Percentiles rank a stretch among this genome's conserved stretches.
phyloP scores from a whole-genome alignment of 176 grass and related monocot species.

The Rhynchospora tenuis region DNA sequence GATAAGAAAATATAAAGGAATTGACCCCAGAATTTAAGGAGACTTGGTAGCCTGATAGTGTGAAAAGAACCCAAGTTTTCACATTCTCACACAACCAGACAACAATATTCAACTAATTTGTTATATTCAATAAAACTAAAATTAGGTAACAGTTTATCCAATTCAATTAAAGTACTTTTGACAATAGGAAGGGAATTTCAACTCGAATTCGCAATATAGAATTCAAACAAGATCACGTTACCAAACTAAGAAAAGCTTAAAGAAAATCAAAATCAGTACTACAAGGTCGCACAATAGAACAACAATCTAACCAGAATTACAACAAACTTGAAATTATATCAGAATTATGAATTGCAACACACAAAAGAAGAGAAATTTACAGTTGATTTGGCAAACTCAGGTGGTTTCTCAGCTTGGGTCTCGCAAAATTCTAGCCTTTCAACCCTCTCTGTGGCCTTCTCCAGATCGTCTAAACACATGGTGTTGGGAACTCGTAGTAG shows the following conservation, averaged over 20 bases:
- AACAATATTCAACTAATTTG: not conserved
- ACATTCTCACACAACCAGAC: not conserved
- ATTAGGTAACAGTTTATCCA: not conserved
- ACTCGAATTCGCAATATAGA: not conserved
- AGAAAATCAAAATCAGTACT: not conserved
- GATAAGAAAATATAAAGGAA: not conserved
- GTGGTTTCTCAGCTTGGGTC: conserved; percentile 32
- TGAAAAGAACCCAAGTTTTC: conserved; percentile 7
- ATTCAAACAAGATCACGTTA: not conserved
- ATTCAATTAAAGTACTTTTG: not conserved
- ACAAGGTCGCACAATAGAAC: not conserved
- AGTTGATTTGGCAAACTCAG: conserved; percentile 34
- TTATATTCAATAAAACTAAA: not conserved
- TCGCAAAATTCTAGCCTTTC: conserved; percentile 39
- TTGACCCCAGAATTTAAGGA: not conserved
- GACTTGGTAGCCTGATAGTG: not conserved
- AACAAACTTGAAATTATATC: not conserved
- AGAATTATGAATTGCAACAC: not conserved
- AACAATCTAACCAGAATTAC: not conserved
- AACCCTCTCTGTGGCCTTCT: conserved; percentile 27
- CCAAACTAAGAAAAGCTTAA: not conserved
- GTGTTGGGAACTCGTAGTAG: not conserved
- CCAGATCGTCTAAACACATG: conserved; percentile 80
- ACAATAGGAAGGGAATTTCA: not conserved
- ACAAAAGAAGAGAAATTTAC: conserved; percentile 24